Conservation (phyloP, 768 basidiomycete genomes). For the Pholiota molesta region DNA sequence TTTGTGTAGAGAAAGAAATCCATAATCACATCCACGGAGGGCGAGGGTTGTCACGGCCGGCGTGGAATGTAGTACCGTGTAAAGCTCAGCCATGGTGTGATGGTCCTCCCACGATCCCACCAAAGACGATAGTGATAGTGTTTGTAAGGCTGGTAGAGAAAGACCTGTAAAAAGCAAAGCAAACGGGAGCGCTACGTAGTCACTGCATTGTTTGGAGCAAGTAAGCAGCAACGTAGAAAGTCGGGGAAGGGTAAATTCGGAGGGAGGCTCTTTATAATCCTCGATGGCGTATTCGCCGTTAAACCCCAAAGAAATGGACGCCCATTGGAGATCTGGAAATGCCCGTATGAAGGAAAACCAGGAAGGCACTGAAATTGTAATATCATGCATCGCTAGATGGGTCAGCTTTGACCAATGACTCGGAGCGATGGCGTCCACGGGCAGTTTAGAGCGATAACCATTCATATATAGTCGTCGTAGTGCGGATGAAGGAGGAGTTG, state of each 20-base stretch:
- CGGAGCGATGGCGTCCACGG: background rate
- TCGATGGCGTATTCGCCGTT: background rate
- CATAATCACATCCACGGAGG: background rate
- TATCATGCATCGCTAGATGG: background rate
- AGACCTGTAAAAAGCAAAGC: background rate
- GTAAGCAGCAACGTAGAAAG: background rate
- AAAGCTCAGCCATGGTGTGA: background rate
- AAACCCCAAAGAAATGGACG: too few species aligned
- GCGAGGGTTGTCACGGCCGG: background rate
- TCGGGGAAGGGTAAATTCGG: background rate
- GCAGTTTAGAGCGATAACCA: too few species aligned
- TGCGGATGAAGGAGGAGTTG: background rate
- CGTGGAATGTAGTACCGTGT: background rate
- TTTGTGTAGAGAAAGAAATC: too few species aligned
- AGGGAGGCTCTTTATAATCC: background rate
- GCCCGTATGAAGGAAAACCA: background rate
- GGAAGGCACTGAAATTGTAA: background rate
- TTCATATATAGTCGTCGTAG: background rate
- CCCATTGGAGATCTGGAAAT: background rate
- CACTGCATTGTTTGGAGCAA: background rate
- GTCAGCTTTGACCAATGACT: background rate
- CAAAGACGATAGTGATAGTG: background rate
- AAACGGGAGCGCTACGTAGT: background rate
- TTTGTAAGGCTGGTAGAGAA: background rate
- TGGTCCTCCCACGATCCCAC: background rate